phyloP scores from a whole-genome alignment of 208 protist genomes.

The Leishmania major region DNA sequence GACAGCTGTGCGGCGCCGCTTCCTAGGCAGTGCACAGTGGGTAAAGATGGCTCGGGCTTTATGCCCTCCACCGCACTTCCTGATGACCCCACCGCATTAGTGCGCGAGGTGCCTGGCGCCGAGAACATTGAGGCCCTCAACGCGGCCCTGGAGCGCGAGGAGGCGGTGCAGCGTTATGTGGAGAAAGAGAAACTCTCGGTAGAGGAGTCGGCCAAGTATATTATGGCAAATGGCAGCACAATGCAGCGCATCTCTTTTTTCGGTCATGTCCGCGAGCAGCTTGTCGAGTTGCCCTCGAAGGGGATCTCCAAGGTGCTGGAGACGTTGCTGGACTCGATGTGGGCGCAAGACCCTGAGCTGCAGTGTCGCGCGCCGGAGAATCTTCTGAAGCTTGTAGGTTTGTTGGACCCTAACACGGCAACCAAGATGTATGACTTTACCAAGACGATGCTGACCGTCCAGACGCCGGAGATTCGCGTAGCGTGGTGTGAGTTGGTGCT shows the following conservation, averaged over 20 bases:
- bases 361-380: slow-evolving; percentile 79
- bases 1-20: slow-evolving; percentile 15
- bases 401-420: slow-evolving; percentile 55
- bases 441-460: slow-evolving; percentile 88
- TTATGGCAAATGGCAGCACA: slow-evolving; percentile 91
- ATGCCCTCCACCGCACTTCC: slow-evolving; percentile 52
- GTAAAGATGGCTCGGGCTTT: slow-evolving; percentile 22
- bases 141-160: slow-evolving; percentile 81
- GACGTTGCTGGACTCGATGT: slow-evolving; percentile 87
- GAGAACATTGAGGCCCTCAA: slow-evolving; percentile 90
- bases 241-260: slow-evolving; percentile 86
- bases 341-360: slow-evolving; percentile 86
- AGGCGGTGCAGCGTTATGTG: slow-evolving; percentile 90
- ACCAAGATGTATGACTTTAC: slow-evolving; percentile 81
- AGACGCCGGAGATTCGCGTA: slow-evolving; percentile 71
- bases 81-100: slow-evolving; percentile 86
- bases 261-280: slow-evolving; percentile 62
- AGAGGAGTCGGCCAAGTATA: slow-evolving; percentile 83
- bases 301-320: slow-evolving; percentile 70
- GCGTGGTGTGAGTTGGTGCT: slow-evolving; percentile 84
- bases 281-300: slow-evolving; percentile 56
- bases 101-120: slow-evolving; percentile 79
- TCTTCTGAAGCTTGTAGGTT: slow-evolving; percentile 57
- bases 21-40: slow-evolving; percentile 2
- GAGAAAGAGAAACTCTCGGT: slow-evolving; percentile 83